Evolutionary conservation across 73 alveolate genomes (phyloP).

Genomic region (Tetrahymena malaccensis): DNA sequence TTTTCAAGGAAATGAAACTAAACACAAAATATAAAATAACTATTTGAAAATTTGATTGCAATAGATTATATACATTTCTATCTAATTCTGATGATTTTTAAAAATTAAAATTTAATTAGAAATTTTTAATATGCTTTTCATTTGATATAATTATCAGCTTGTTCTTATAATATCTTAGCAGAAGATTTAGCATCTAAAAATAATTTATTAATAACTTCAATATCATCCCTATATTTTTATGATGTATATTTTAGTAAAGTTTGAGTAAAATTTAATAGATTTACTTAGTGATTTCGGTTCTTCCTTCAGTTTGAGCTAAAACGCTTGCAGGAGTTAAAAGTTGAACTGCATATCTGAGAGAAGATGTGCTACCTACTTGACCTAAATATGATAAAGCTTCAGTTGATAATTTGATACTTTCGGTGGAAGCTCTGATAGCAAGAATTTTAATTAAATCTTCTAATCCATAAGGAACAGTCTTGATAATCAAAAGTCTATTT

Average conservation of each 20-base stretch:
- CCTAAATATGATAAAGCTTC: conserved; percentile 93
- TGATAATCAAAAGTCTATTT: conserved; percentile 85
- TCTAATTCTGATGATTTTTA: neutral
- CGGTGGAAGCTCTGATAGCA: conserved; percentile 95
- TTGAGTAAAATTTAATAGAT: neutral
- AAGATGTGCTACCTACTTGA: conserved; percentile 49
- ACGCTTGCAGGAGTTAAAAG: conserved; percentile 93
- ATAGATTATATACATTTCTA: neutral
- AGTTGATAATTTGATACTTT: conserved; percentile 88
- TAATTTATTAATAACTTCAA: conserved; percentile 85
- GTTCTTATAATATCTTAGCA: conserved; percentile 89
- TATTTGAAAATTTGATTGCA: neutral
- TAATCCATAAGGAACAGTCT: conserved; percentile 79
- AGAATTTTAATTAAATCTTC: conserved; percentile 94
- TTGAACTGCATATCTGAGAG: conserved; percentile 78
- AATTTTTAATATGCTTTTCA: conserved; percentile 27
- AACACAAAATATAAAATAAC: neutral
- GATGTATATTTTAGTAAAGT: neutral
- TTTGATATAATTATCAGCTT: conserved; percentile 90
- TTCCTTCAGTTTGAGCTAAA: conserved; percentile 92
- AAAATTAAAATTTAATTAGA: neutral
- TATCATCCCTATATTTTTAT: conserved; percentile 22
- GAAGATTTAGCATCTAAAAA: conserved; percentile 97
- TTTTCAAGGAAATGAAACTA: neutral
- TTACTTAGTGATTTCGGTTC: conserved; percentile 67